Conservation (phyloP, 23 red algal genomes). For the Gracilaria gracilis region DNA sequence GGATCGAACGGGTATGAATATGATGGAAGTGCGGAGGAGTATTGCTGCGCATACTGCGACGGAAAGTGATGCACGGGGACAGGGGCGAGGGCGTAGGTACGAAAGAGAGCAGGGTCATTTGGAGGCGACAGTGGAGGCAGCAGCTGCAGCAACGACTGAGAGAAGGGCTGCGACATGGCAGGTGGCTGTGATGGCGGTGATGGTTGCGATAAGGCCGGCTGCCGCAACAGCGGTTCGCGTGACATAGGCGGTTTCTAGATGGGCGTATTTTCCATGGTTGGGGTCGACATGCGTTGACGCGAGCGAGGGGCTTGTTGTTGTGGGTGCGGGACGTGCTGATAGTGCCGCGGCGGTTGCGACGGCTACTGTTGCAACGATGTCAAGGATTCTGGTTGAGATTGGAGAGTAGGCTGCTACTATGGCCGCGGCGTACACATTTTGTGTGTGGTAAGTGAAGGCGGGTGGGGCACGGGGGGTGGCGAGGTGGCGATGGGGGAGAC, state of each 20-base stretch:
- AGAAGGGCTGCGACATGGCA: not conserved
- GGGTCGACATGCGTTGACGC: too few relatives aligned
- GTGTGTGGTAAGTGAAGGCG: not conserved
- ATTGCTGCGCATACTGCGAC: not conserved
- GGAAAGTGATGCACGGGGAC: not conserved
- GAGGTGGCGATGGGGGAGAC: not conserved
- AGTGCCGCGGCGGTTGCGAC: not conserved
- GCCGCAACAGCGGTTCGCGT: too few relatives aligned
- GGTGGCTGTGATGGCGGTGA: not conserved
- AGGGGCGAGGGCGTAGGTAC: not conserved
- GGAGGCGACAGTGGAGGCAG: not conserved
- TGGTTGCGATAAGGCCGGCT: constrained; percentile 17
- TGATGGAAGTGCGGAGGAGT: not conserved
- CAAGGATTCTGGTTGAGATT: not conserved
- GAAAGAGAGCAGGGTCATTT: not conserved
- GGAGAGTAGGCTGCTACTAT: not conserved
- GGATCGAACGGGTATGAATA: not conserved
- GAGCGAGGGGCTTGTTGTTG: too few relatives aligned
- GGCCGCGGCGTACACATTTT: not conserved
- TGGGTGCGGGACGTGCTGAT: not conserved
- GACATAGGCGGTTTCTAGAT: not conserved
- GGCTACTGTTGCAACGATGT: not conserved
- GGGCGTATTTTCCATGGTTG: too few relatives aligned
- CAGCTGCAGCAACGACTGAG: not conserved
- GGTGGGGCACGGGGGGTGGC: not conserved